These are phyloP conservation scores for Flaveria trinervia DNA, from an alignment of 129 eudicot species.

Conservation along the genomic window DNA sequence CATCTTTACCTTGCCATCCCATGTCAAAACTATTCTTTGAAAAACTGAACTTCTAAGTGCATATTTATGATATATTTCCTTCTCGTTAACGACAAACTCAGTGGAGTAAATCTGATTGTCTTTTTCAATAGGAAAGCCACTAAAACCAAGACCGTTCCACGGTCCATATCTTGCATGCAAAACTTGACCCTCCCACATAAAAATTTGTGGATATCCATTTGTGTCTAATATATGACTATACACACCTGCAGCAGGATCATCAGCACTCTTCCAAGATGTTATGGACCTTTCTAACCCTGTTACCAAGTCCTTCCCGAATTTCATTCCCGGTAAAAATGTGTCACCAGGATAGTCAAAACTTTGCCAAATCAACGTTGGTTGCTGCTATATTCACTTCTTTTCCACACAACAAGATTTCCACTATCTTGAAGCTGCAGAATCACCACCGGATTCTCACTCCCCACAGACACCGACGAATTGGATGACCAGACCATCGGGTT, in stretches of 20 bases:
- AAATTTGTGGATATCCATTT: constrained; percentile 33
- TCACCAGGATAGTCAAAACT: constrained; percentile 40
- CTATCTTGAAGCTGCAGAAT: constrained; percentile 20
- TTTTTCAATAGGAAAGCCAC: constrained; percentile 4
- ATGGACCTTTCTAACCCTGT: constrained; percentile 13
- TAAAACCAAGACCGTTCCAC: constrained; percentile 23
- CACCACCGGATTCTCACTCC: background rate
- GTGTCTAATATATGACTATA: constrained; percentile 13
- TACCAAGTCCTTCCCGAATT: constrained; percentile 31
- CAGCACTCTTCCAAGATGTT: constrained; percentile 38
- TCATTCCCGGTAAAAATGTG: constrained; percentile 30
- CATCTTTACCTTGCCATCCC: background rate
- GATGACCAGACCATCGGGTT: constrained; percentile 34
- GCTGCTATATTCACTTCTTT: background rate
- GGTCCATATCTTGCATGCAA: constrained; percentile 33
- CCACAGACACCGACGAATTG: background rate
- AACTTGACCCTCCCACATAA: background rate
- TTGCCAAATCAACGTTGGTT: constrained; percentile 28
- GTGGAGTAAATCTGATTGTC: background rate
- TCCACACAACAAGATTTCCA: constrained; percentile 27
- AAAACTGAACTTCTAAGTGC: background rate
- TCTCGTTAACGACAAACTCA: constrained; percentile 20
- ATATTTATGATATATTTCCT: constrained; percentile 20
- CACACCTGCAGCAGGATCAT: constrained; percentile 39
- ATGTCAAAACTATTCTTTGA: background rate